Evolutionary conservation across 768 basidiomycete genomes (phyloP).

Genomic region (Myochromella boudieri): DNA sequence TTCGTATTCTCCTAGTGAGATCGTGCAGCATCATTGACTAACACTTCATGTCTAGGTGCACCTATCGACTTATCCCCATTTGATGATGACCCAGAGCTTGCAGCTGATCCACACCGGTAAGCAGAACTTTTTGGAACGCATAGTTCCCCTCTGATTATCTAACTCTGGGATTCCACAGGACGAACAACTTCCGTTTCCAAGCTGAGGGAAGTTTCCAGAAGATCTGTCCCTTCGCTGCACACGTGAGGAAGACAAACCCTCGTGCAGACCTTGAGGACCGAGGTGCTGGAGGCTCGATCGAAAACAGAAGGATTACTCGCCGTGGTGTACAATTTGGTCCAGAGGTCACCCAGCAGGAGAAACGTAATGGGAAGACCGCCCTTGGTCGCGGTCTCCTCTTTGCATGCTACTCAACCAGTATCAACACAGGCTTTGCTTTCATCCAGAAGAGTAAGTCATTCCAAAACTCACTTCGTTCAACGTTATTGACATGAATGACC

Average conservation of each 20-base stretch:
- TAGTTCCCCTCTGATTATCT: conserved; percentile 13
- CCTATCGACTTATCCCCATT: conserved; percentile 46
- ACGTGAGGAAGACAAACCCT: conserved; percentile 46
- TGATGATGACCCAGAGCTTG: conserved; percentile 39
- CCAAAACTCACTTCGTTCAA: not conserved
- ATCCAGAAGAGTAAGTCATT: conserved; percentile 36
- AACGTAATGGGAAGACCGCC: conserved; percentile 33
- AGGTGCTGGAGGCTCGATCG: conserved; percentile 22
- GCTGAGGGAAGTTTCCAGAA: conserved; percentile 32
- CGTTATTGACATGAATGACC: not conserved
- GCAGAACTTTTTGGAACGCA: conserved; percentile 8
- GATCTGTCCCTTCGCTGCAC: conserved; percentile 48
- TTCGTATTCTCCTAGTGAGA: conserved; percentile 18
- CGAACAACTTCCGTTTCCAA: conserved; percentile 42
- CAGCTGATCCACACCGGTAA: conserved; percentile 34
- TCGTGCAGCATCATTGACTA: not conserved
- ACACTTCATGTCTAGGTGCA: conserved; percentile 28
- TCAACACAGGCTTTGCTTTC: conserved; percentile 40
- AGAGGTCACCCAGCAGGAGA: conserved; percentile 43
- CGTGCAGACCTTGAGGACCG: conserved; percentile 39
- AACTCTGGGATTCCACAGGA: conserved; percentile 23
- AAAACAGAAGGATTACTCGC: conserved; percentile 41
- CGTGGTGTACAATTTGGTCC: conserved; percentile 54
- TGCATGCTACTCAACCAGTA: conserved; percentile 41
- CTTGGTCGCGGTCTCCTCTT: conserved; percentile 50